Evolutionary conservation across 2,329 filamentous ascomycete genomes (phyloP), one percentile per base, ranked within the genome.

Genomic region (Scleromitrula shiraiana): DNA sequence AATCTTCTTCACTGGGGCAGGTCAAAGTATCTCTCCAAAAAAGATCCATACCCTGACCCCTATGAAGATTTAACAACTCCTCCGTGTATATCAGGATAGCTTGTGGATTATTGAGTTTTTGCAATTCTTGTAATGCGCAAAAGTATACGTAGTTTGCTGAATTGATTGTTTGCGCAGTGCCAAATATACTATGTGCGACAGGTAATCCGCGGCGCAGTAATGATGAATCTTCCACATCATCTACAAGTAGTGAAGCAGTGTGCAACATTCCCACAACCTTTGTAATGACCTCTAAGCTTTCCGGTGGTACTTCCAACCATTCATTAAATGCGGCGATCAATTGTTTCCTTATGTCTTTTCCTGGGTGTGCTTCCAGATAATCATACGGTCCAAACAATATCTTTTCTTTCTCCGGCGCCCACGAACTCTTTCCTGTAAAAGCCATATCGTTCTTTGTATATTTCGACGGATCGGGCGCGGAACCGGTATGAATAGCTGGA

Each of bases 71-170:
- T 53, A 90, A 68, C 26, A 95, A 74, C 69, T 94, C 88, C 53
- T 93, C 86, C 14, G 83, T 83, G 61, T 85, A 95, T 46, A 90
- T 83, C 52, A 73, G 69, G 50, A 91, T 75, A 20, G 79, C 77
- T 30, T 74, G 71, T 1, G 80, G 78, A 62, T 87, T 88, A 52
- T 75, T 71, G 48, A 95, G 77, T 57, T 77, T 80, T 55, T 82
- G 74, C 8, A 94, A 70, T 65, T 91, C 85, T 56, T 84, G 78
- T 41, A 93, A 73, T 0, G 87, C 88, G 57, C 76, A 73, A 64
- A 94, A 93, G 71, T 93, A 94, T 50, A 91, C 78, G 67, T 94
- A 94, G 68, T 94, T 95, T 54, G 88, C 87, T 41, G 82, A 85
- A 67, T 95, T 95, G 68, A 95, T 93, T 36, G 88, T 93, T 67